Conservation (phyloP, 2,329 filamentous ascomycete species). For the Fusarium abutilonis region DNA sequence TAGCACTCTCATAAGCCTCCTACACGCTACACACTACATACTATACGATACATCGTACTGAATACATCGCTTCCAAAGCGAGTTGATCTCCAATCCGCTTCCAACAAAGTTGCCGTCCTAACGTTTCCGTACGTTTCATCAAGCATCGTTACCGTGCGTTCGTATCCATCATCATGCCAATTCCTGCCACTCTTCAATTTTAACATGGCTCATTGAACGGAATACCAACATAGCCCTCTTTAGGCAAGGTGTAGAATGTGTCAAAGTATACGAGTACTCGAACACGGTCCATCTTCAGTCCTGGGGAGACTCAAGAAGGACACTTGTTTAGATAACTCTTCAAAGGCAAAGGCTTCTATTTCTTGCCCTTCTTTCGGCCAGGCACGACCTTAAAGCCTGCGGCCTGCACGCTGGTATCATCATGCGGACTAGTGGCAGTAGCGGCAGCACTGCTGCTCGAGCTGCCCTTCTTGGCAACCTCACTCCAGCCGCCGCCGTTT, state of each 20-base stretch:
- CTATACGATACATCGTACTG: constrained; percentile 20
- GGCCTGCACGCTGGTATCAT: constrained; percentile 55
- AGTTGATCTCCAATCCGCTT: constrained; percentile 8
- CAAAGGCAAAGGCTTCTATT: constrained; percentile 54
- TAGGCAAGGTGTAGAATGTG: background rate
- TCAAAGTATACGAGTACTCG: background rate
- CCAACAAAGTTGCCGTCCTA: constrained; percentile 1
- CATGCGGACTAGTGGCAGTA: constrained; percentile 53
- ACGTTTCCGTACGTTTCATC: constrained; percentile 3
- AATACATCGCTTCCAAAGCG: constrained; percentile 10
- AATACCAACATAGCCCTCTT: background rate
- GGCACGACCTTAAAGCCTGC: constrained; percentile 90
- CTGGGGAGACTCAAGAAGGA: too few species aligned
- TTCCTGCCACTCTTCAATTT: background rate
- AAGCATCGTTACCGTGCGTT: constrained; percentile 8
- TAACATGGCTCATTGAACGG: background rate
- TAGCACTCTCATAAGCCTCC: constrained; percentile 12
- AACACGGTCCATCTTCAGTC: constrained; percentile 14
- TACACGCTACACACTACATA: constrained; percentile 24
- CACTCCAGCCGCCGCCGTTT: constrained; percentile 82
- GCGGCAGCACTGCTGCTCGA: constrained; percentile 47
- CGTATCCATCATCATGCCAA: constrained; percentile 4
- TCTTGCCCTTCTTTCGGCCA: constrained; percentile 91
- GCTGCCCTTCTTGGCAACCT: constrained; percentile 93
- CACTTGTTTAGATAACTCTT: background rate